Conservation (phyloP, 108 stramenopile genomes). For the Discostella pseudostelligera region DNA sequence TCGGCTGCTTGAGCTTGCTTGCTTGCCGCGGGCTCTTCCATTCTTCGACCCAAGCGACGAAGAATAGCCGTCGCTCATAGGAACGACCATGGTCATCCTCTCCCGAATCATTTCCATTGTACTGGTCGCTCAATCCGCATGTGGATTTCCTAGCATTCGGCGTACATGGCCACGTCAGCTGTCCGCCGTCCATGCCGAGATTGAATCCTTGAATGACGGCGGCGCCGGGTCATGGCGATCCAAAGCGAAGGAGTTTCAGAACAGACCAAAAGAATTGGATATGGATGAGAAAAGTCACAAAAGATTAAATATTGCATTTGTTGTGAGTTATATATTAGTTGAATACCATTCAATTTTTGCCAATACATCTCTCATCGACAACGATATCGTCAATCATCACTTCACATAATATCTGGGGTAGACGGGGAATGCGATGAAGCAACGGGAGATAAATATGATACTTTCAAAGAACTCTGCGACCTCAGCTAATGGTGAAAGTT, state of each 20-base stretch:
- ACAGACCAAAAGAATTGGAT: conserved; percentile 7
- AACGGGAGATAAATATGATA: conserved; percentile 74
- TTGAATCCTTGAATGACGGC: conserved; percentile 4
- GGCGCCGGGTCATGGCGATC: conserved; percentile 47
- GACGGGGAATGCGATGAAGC: conserved; percentile 86
- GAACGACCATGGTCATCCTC: neutral
- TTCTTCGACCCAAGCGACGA: too few relatives aligned
- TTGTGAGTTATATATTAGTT: conserved; percentile 21
- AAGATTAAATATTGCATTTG: conserved; percentile 79
- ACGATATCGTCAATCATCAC: neutral
- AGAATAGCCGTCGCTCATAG: too few relatives aligned
- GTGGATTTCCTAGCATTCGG: conserved; percentile 1
- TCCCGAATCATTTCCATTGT: neutral
- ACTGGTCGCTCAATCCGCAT: neutral
- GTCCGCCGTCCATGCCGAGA: neutral
- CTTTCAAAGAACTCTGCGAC: conserved; percentile 59
- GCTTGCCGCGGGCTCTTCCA: too few relatives aligned
- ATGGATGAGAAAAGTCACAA: conserved; percentile 14
- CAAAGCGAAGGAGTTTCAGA: conserved; percentile 43
- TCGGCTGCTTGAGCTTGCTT: too few relatives aligned
- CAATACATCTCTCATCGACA: neutral
- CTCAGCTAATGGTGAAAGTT: conserved; percentile 38
- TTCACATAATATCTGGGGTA: neutral
- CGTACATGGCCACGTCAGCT: neutral
- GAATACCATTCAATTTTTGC: neutral